Evolutionary conservation across 2,329 filamentous ascomycete genomes (phyloP).

Genomic region (Alternaria atra): DNA sequence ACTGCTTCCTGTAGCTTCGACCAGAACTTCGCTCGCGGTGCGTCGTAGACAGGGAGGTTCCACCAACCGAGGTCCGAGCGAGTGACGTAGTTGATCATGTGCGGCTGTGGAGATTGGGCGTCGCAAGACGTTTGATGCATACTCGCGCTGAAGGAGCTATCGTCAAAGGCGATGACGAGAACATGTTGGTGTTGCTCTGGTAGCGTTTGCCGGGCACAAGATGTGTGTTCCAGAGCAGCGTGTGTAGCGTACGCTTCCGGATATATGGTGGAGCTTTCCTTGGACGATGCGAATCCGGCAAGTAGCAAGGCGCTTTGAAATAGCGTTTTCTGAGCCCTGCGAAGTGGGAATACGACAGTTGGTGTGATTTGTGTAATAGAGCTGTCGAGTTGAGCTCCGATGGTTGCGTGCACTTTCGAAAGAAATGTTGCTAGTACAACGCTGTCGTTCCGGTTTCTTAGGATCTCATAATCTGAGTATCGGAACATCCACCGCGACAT

Average conservation of each 20-base stretch:
- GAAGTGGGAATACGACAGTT: slow-evolving; percentile 23
- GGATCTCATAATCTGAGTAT: slow-evolving; percentile 7
- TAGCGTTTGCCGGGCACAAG: not conserved
- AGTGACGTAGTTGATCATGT: slow-evolving; percentile 15
- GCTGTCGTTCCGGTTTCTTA: slow-evolving; percentile 23
- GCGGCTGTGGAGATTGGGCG: slow-evolving; percentile 11
- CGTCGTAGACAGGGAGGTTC: slow-evolving; percentile 34
- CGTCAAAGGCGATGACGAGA: slow-evolving; percentile 39
- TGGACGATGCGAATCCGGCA: slow-evolving; percentile 21
- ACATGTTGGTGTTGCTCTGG: slow-evolving; percentile 22
- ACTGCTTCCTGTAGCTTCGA: slow-evolving; percentile 33
- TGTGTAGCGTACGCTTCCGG: slow-evolving; percentile 9
- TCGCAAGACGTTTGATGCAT: slow-evolving; percentile 22
- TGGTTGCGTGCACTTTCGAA: slow-evolving; percentile 19
- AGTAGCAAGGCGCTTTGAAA: slow-evolving; percentile 29
- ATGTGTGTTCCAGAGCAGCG: slow-evolving; percentile 13
- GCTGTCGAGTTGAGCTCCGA: slow-evolving; percentile 25
- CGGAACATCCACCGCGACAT: slow-evolving; percentile 34
- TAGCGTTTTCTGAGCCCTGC: slow-evolving; percentile 18
- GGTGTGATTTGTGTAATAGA: slow-evolving; percentile 26
- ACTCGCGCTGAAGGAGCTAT: slow-evolving; percentile 34
- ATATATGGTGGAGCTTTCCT: slow-evolving; percentile 21
- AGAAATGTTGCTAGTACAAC: slow-evolving; percentile 29
- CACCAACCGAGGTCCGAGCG: slow-evolving; percentile 37
- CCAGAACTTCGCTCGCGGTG: slow-evolving; percentile 34